A percentile compares a stretch with the other conserved stretches of the same genome.
Evolutionary conservation across 2,329 filamentous ascomycete species (phyloP).

Genomic region (Pyrenophora seminiperda): DNA sequence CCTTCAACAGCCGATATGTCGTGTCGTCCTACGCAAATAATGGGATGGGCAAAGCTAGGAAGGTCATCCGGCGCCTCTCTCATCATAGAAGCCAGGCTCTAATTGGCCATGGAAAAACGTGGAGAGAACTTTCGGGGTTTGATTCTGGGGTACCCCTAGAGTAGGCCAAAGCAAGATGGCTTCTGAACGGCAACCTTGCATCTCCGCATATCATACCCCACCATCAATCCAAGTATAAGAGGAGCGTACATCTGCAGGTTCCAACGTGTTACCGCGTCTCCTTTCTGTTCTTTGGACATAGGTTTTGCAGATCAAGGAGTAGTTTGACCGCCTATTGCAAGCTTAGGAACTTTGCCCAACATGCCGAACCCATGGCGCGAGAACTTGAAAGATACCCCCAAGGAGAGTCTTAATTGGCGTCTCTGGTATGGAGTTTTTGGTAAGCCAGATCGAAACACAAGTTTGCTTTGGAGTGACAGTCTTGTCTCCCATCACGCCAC

Average conservation of each 20-base stretch:
- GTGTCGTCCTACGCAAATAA: slow-evolving; percentile 4
- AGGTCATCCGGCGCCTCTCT: slow-evolving; percentile 5
- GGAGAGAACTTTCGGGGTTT: slow-evolving; percentile 3
- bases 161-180: neutral
- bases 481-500: neutral
- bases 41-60: slow-evolving; percentile 1
- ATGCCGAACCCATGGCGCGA: slow-evolving; percentile 46
- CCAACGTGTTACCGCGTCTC: slow-evolving; percentile 1
- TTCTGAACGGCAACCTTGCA: neutral
- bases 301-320: slow-evolving; percentile 5
- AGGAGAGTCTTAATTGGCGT: slow-evolving; percentile 75
- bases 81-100: neutral
- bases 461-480: neutral
- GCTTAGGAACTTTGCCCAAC: slow-evolving; percentile 18
- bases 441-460: slow-evolving; percentile 16
- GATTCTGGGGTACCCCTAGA: slow-evolving; percentile 12
- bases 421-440: slow-evolving; percentile 75
- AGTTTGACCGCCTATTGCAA: neutral
- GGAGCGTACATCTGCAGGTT: neutral
- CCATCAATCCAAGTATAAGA: slow-evolving; percentile 9
- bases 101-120: slow-evolving; percentile 3
- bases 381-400: slow-evolving; percentile 67
- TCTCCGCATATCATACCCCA: slow-evolving; percentile 13
- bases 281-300: slow-evolving; percentile 3
- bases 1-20: slow-evolving; percentile 2